Evolutionary conservation across 257 asterid species (phyloP).

Genomic region (Gynochthodes officinalis): DNA sequence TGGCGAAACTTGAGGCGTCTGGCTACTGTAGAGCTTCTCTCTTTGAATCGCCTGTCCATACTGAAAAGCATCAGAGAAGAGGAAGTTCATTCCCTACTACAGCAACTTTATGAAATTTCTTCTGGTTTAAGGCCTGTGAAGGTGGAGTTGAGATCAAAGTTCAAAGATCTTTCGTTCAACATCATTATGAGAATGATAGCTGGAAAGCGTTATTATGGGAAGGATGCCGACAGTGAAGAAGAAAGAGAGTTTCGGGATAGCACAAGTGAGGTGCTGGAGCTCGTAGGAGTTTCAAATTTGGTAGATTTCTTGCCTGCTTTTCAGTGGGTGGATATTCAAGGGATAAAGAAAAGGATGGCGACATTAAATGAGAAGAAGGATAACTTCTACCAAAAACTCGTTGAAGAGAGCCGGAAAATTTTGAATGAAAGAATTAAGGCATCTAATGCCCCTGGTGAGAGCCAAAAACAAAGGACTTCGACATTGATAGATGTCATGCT

Average conservation of each 20-base stretch:
- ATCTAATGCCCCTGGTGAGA: neutral
- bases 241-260: neutral
- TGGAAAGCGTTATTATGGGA: constrained; percentile 28
- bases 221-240: neutral
- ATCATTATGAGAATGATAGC: constrained; percentile 31
- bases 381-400: neutral
- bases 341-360: neutral
- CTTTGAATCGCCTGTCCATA: constrained; percentile 5
- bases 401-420: constrained; percentile 3
- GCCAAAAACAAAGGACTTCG: neutral
- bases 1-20: constrained; percentile 48
- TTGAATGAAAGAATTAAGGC: neutral
- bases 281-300: no score
- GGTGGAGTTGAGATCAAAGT: constrained; percentile 2
- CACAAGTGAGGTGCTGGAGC: no score
- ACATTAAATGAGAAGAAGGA: neutral
- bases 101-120: constrained; percentile 1
- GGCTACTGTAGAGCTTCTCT: constrained; percentile 34
- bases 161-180: constrained; percentile 24
- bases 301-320: constrained; percentile 5
- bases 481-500: constrained; percentile 7
- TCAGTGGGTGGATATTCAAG: neutral
- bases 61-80: neutral
- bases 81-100: neutral
- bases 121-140: neutral